Evolutionary conservation across 257 asterid genomes (phyloP), one percentile per base, ranked within the genome.

Genomic region (Primulina tabacum): DNA sequence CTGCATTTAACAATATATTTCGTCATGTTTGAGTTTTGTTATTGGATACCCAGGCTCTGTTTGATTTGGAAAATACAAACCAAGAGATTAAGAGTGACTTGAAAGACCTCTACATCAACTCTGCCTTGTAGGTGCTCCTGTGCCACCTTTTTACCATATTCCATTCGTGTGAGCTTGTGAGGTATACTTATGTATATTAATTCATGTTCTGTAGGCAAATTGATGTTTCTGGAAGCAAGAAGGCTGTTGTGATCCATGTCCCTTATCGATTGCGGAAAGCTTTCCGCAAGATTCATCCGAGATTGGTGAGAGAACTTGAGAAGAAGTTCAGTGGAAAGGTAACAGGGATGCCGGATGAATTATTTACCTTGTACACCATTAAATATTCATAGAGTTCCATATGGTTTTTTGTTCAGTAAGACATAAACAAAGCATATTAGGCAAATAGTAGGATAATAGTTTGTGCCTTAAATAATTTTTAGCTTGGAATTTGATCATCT

Each of bases 321-420:
- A 89, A 92, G 92, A 92, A 92, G 72, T 92, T 92, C 89, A 89
- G 98, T 29, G 96, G 98, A 61, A 89, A 92, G 94, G 98, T 92
- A 83, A 30, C 21, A 6, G 33, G 37, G 37, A 16, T 50, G 57
- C 21, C 38, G 16, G 20, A 47, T 43, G 18, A 43, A 12, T 43
- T 5, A 43, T 14, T 2, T 14, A 4, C 55, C 12, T n/a, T 43
- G 55, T 43, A 14, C 8, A 50, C 57, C 21, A 50, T 16, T 50
- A 16, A 50, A 14, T 50, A 17, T 50, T 50, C 57, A 14, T 3
- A 17, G 57, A 50, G 57, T 50, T 50, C 57, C 57, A 16, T 50
- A 5, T 16, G 57, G 57, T 50, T 50, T 43, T 50, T 50, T 50
- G 57, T 50, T 16, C 8, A 17, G 16, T 50, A 50, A 47, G n/a